Evolutionary conservation across 139 green algal species (phyloP), one percentile per base, ranked within the genome.

Genomic region (Chlamydomonas schloesseri): DNA sequence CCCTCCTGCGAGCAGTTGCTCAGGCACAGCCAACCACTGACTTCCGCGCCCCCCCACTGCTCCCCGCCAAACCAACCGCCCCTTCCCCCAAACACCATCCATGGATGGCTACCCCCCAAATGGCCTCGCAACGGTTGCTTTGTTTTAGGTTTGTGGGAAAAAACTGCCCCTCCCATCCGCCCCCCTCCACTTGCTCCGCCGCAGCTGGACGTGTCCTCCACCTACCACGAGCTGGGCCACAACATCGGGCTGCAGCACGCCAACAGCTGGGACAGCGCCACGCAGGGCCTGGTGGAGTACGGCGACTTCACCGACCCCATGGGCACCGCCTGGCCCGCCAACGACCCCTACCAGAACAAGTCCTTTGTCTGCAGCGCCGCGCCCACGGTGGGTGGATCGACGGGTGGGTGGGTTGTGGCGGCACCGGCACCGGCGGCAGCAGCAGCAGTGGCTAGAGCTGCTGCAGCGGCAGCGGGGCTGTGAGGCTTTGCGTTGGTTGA

Each of bases 181-280:
- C n/a, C n/a, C 46, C 13, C n/a, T 72, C 29, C 8, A 21, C 67
- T 20, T 10, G 23, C 8, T 47, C 46, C 18, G 5, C 15, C 17
- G 31, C 17, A 42, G 31, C 9, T 46, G 13, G 11, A 33, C 21
- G 11, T 50, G 11, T 24, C 71, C 10, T 11, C 9, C 13, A 4
- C 24, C 11, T 79, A 42, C 46, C 72, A 79, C n/a, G 72, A 79
- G 72, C 72, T 79, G 17, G 72, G 46, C 47, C 72, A 79, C 72
- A 79, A 65, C 72, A 79, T 79, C 29, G 72, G 72, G 28, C 47
- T 79, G 28, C 72, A 67, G 46, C 72, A 79, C 72, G 28, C 72
- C 47, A 65, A 79, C 47, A 29, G 47, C 47, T 47, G 28, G 29
- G 29, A 20, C 21, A 14, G n/a, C 47, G 5, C 5, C 29, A 10